Conservation (phyloP, 1,139 yeast genomes). For the Casaregolazyma lundiana region DNA sequence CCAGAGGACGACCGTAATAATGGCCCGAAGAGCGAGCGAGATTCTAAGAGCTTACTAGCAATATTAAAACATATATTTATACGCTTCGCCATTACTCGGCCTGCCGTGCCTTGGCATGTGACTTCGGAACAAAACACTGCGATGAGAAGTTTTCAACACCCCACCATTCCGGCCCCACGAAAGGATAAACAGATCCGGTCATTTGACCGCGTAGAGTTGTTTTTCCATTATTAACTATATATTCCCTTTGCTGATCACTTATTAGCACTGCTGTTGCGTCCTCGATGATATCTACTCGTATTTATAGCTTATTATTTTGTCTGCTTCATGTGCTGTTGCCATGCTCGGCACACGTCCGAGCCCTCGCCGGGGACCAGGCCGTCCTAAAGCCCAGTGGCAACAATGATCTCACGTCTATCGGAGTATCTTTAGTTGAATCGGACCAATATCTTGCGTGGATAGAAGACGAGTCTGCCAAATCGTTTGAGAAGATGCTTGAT, state of each 20-base stretch:
- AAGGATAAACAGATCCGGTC: not conserved
- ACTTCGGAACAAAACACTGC: not conserved
- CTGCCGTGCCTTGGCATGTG: not conserved
- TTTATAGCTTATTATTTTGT: not conserved
- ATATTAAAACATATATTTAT: no score
- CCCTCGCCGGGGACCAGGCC: not conserved
- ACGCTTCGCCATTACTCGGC: no score
- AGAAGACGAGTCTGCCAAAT: conserved; percentile 42
- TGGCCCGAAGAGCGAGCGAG: no score
- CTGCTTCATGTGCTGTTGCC: not conserved
- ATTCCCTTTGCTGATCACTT: no score
- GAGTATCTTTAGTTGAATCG: conserved; percentile 23
- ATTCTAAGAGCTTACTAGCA: no score
- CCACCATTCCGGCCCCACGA: not conserved
- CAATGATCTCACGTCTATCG: conserved; percentile 7
- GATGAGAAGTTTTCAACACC: not conserved
- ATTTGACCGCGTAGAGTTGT: not conserved
- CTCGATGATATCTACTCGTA: not conserved
- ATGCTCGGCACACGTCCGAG: not conserved
- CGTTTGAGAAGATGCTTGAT: conserved; percentile 51
- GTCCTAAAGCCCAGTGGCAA: not conserved
- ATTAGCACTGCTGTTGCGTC: no score
- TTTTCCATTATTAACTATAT: not conserved
- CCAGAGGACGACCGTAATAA: no score
- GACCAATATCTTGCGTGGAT: conserved; percentile 58